phyloP scores from a whole-genome alignment of 768 basidiomycete species.

The Russula foetens region DNA sequence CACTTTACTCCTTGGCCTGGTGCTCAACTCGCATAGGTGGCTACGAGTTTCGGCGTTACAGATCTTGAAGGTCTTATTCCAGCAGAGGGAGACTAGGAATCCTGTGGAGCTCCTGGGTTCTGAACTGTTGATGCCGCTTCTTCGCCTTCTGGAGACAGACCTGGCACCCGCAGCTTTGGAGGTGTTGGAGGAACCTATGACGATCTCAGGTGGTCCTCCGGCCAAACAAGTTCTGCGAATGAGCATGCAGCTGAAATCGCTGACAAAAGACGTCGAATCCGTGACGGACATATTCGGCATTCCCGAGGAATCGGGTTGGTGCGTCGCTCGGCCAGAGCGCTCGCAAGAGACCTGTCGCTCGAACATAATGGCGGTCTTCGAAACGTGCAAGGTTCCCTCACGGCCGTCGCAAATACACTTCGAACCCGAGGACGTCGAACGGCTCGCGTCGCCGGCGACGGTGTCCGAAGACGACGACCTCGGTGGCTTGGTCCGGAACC shows the following conservation, averaged over 20 bases:
- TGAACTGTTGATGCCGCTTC: slow-evolving; percentile 84
- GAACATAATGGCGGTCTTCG: slow-evolving; percentile 81
- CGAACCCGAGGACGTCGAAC: slow-evolving; percentile 50
- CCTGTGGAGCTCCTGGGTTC: slow-evolving; percentile 70
- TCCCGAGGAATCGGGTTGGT: slow-evolving; percentile 82
- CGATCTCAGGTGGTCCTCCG: slow-evolving; percentile 64
- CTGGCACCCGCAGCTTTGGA: slow-evolving; percentile 80
- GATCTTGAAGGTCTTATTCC: slow-evolving; percentile 81
- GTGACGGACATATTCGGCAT: slow-evolving; percentile 73
- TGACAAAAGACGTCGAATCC: slow-evolving; percentile 40
- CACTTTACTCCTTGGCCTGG: slow-evolving; percentile 77
- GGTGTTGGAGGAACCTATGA: slow-evolving; percentile 87
- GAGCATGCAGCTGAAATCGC: slow-evolving; percentile 66
- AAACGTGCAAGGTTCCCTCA: slow-evolving; percentile 65
- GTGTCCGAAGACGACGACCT: slow-evolving; percentile 60
- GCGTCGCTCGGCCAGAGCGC: slow-evolving; percentile 58
- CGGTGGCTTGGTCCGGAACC: slow-evolving; percentile 68
- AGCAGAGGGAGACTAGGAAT: slow-evolving; percentile 71
- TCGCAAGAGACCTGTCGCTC: slow-evolving; percentile 56
- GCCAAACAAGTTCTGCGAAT: slow-evolving; percentile 86
- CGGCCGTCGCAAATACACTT: slow-evolving; percentile 68
- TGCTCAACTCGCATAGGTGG: slow-evolving; percentile 79
- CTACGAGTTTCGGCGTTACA: slow-evolving; percentile 77
- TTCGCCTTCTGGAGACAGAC: slow-evolving; percentile 83
- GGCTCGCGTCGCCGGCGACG: slow-evolving; percentile 19